Evolutionary conservation across 441 rosid species (phyloP), one percentile per base, ranked within the genome.

Genomic region (Pelargonium australe): DNA sequence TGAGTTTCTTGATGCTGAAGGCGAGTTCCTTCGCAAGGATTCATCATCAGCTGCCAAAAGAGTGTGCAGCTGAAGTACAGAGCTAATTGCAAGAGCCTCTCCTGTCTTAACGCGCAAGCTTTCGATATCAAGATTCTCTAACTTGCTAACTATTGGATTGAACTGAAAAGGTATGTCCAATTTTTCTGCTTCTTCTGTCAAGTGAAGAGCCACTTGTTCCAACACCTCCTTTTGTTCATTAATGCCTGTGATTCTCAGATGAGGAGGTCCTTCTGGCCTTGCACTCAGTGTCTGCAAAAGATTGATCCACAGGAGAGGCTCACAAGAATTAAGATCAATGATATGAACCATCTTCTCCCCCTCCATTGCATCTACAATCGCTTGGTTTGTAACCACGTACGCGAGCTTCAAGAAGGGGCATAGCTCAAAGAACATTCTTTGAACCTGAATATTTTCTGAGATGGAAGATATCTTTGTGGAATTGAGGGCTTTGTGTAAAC

Each of bases 291-390:
- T 67, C 71, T 70, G 78, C 13, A 75, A 73, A 51, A 75, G 78
- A 70, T 75, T 75, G 60, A 75, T 70, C 78, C 78, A 75, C 71
- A 70, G 73, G 5, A 73, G 74, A 61, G 78, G 78, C 71, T 70
- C 78, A 16, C 55, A 70, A 12, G 78, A 64, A 19, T 67, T 44
- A 40, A 75, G 68, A 53, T 75, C 78, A 3, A 75, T 70, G 17
- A 75, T 70, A 44, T 75, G 78, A 58, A 75, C 71, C 71, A 75
- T 67, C 74, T 60, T 75, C 65, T 75, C 78, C 44, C 78, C 74
- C 9, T 75, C 74, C 70, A 75, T 67, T 0, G 78, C 74, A 40
- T 75, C 78, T 40, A 75, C 43, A 58, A 75, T 70, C 43, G 78
- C 78, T 43, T 70, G 74, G 49, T 75, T 75, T 8, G 74, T 75